Conservation (phyloP, 164 flowering plant species). For the Cinnamomum chago region DNA sequence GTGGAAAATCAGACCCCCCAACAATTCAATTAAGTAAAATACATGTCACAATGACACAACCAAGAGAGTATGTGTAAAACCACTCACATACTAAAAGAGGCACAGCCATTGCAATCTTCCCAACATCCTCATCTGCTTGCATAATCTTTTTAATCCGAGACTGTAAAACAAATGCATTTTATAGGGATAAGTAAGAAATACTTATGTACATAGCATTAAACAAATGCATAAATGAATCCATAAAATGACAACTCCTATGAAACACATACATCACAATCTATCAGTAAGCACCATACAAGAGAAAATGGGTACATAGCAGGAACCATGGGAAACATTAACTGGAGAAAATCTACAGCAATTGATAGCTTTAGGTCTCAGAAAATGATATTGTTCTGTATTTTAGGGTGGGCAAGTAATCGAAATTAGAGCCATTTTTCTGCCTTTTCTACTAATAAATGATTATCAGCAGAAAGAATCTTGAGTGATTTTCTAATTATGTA, state of each 20-base stretch:
- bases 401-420: no score
- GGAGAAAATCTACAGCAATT: not conserved
- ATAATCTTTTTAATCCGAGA: constrained; percentile 20
- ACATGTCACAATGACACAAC: not conserved
- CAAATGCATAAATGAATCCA: not conserved
- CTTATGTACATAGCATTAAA: not conserved
- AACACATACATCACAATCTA: not conserved
- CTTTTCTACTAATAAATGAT: no score
- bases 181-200: not conserved
- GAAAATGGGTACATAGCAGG: not conserved
- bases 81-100: constrained; percentile 20
- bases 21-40: no score
- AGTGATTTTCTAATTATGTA: no score
- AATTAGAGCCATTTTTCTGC: no score
- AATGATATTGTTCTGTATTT: no score
- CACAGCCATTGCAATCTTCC: constrained; percentile 22
- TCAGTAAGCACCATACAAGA: not conserved
- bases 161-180: constrained; percentile 2
- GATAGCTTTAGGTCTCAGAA: no score
- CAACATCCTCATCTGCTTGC: constrained; percentile 23
- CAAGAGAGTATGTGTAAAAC: not conserved
- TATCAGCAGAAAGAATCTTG: no score
- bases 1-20: no score
- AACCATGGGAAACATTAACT: no score
- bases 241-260: not conserved